Evolutionary conservation across 1,284 basidiomycete genomes (phyloP).

Genomic region (Heimioporus retisporus): DNA sequence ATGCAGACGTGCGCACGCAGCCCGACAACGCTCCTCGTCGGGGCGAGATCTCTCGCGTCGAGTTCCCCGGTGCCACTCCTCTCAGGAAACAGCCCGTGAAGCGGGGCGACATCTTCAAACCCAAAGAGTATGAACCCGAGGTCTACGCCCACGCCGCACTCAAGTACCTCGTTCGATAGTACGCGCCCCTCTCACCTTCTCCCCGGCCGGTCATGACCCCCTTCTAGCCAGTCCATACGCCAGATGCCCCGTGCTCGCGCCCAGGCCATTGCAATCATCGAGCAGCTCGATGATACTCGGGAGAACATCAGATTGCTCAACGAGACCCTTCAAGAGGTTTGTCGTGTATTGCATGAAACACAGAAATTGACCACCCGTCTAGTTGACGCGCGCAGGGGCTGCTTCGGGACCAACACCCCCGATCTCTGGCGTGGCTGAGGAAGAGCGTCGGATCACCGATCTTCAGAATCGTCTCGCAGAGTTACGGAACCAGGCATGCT

Average conservation of each 20-base stretch:
- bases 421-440: conserved; percentile 58
- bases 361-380: conserved; percentile 12
- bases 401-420: conserved; percentile 49
- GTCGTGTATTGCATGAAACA: conserved; percentile 26
- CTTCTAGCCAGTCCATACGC: conserved; percentile 65
- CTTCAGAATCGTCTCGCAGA: conserved; percentile 63
- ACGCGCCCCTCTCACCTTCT: conserved; percentile 38
- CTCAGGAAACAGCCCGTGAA: conserved; percentile 59
- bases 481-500: conserved; percentile 59
- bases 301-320: conserved; percentile 62
- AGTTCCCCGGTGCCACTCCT: conserved; percentile 77
- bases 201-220: conserved; percentile 6
- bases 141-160: conserved; percentile 78
- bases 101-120: conserved; percentile 51
- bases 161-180: conserved; percentile 82
- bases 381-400: conserved; percentile 44
- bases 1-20: conserved; percentile 47
- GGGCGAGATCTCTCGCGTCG: conserved; percentile 66
- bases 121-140: conserved; percentile 70
- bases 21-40: conserved; percentile 40
- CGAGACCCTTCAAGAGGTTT: conserved; percentile 64
- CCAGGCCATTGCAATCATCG: conserved; percentile 64
- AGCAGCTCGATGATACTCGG: conserved; percentile 61
- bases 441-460: conserved; percentile 67
- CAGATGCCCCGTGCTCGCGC: conserved; percentile 77